Conservation (phyloP, 169 alveolate genomes). For the Neospora caninum region DNA sequence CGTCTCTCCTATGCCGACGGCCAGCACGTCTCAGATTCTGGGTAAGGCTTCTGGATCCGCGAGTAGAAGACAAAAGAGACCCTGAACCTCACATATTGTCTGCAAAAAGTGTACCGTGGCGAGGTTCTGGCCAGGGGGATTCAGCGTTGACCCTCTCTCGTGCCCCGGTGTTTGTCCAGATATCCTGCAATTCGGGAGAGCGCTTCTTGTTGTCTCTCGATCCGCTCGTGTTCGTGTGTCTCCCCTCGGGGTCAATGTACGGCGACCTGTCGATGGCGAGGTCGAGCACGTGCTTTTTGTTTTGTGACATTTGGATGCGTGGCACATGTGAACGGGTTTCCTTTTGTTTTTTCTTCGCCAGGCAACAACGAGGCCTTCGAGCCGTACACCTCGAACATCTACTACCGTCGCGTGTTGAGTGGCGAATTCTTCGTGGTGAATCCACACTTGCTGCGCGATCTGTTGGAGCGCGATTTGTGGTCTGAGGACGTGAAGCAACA, state of each 20-base stretch:
- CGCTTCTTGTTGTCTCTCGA: no score
- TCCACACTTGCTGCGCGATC: constrained; percentile 96
- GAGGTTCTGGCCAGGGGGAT: no score
- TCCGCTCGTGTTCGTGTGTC: no score
- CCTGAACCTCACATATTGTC: no score
- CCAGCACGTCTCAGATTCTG: constrained; percentile 96
- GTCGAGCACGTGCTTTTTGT: constrained; percentile 94
- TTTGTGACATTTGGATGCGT: no score
- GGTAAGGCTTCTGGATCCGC: constrained; percentile 64
- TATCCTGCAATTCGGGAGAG: no score
- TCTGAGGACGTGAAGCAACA: constrained; percentile 92
- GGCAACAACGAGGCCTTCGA: constrained; percentile 98
- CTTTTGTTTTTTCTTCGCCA: not conserved
- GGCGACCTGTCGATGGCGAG: constrained; percentile 96
- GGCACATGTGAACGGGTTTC: no score
- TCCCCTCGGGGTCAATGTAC: not conserved
- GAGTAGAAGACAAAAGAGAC: not conserved
- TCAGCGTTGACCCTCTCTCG: no score
- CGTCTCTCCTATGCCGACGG: constrained; percentile 99
- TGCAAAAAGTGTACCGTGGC: no score
- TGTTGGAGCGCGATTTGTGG: constrained; percentile 95
- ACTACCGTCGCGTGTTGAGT: constrained; percentile 97
- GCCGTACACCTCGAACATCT: constrained; percentile 97
- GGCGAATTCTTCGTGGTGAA: constrained; percentile 97
- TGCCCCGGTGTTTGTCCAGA: no score